A percentile compares a stretch with the other conserved stretches of the same genome.
Evolutionary conservation across 345 rosid species (phyloP).

Genomic region (Salix udensis): DNA sequence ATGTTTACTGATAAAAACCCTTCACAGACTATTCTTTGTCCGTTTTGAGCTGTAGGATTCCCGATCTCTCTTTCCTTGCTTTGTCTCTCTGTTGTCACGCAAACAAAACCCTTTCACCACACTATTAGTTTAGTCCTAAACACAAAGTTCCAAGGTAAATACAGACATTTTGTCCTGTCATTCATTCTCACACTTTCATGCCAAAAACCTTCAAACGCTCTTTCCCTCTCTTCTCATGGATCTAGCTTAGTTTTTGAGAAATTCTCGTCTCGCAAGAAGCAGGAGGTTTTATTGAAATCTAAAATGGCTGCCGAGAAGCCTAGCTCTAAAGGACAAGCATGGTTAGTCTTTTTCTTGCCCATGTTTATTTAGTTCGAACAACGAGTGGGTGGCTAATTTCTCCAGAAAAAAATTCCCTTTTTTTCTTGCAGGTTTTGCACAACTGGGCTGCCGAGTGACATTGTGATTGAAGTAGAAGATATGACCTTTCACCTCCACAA

Average conservation of each 20-base stretch:
- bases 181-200: neutral
- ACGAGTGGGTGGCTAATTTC: neutral
- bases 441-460: constrained; percentile 85
- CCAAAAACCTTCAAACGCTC: neutral
- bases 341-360: constrained; percentile 37
- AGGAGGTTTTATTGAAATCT: neutral
- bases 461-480: constrained; percentile 74
- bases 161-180: neutral
- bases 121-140: neutral
- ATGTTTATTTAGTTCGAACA: neutral
- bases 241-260: constrained; percentile 18
- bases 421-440: constrained; percentile 73
- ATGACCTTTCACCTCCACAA: constrained; percentile 95
- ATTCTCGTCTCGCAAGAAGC: neutral
- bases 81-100: neutral
- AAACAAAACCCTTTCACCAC: neutral
- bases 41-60: constrained; percentile 43
- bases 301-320: constrained; percentile 66
- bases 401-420: neutral
- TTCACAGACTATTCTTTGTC: constrained; percentile 44
- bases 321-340: constrained; percentile 84
- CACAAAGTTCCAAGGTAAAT: neutral
- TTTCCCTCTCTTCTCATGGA: constrained; percentile 16
- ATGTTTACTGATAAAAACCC: constrained; percentile 6
- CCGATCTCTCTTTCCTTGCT: constrained; percentile 16